Evolutionary conservation across 1,284 basidiomycete genomes (phyloP).

Genomic region (Xerocomus tenax): DNA sequence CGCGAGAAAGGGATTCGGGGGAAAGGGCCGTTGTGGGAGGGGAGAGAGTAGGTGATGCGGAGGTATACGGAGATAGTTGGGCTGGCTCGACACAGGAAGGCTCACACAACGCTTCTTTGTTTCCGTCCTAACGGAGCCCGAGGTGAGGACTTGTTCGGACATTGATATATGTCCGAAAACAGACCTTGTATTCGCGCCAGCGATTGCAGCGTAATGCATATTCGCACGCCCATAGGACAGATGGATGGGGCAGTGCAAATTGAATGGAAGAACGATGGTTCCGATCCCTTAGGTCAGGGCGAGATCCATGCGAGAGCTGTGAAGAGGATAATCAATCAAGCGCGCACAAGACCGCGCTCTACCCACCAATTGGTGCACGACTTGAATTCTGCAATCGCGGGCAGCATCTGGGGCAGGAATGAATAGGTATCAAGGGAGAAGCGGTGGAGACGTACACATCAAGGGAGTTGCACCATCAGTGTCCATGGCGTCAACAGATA

Average conservation of each 20-base stretch:
- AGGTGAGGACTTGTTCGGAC: slow-evolving; percentile 8
- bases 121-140: slow-evolving; percentile 23
- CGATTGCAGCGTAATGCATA: slow-evolving; percentile 51
- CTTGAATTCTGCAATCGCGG: slow-evolving; percentile 57
- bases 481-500: slow-evolving; percentile 65
- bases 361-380: slow-evolving; percentile 55
- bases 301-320: slow-evolving; percentile 57
- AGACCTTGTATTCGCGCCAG: slow-evolving; percentile 49
- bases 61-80: slow-evolving; percentile 24
- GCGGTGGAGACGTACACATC: slow-evolving; percentile 54
- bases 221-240: slow-evolving; percentile 61
- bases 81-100: slow-evolving; percentile 22
- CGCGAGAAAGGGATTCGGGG: slow-evolving; percentile 31
- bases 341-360: neutral
- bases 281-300: slow-evolving; percentile 60
- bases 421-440: slow-evolving; percentile 4
- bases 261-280: slow-evolving; percentile 63
- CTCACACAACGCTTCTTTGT: slow-evolving; percentile 24
- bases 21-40: slow-evolving; percentile 30
- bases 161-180: slow-evolving; percentile 9
- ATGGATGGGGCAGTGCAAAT: slow-evolving; percentile 52
- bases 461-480: slow-evolving; percentile 62
- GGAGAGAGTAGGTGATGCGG: slow-evolving; percentile 9
- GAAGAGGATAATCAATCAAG: slow-evolving; percentile 8
- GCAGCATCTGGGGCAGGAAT: slow-evolving; percentile 49